A percentile compares a stretch with the other conserved stretches of the same genome.
Evolutionary conservation across 106 monocot species (phyloP).

Genomic region (Apostasia ramifera): DNA sequence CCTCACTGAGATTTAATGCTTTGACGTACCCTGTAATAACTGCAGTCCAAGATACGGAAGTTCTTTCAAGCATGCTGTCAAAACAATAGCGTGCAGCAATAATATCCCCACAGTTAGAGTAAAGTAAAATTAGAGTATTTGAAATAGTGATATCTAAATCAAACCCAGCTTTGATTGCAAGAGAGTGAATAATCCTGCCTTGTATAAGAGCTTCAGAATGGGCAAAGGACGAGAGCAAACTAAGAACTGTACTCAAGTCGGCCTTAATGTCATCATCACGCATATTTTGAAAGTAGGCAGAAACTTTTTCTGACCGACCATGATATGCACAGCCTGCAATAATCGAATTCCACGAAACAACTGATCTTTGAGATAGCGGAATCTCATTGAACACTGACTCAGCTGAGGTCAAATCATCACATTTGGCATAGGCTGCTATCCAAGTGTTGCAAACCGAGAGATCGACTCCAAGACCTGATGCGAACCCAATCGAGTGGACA

Average conservation of each 20-base stretch:
- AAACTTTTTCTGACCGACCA: constrained; percentile 6
- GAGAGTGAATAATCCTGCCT: constrained; percentile 19
- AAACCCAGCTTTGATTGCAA: constrained; percentile 22
- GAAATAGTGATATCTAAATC: constrained; percentile 15
- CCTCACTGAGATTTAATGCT: constrained; percentile 16
- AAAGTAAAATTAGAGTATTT: constrained; percentile 31
- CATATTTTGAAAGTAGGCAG: constrained; percentile 10
- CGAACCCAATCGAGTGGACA: constrained; percentile 24
- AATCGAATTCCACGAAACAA: constrained; percentile 41
- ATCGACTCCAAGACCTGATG: constrained; percentile 14
- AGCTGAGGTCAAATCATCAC: constrained; percentile 19
- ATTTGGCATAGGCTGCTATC: constrained; percentile 32
- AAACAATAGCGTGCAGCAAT: constrained; percentile 21
- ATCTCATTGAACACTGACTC: constrained; percentile 26
- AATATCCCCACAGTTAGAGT: constrained; percentile 28
- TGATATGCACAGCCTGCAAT: constrained; percentile 21
- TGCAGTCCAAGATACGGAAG: constrained; percentile 29
- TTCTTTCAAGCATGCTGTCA: constrained; percentile 14
- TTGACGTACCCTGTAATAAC: constrained; percentile 21
- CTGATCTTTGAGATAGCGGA: constrained; percentile 4
- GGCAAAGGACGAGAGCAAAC: constrained; percentile 18
- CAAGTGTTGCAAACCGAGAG: constrained; percentile 24
- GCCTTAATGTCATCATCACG: constrained; percentile 11
- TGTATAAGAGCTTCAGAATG: constrained; percentile 12
- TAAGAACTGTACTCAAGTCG: constrained; percentile 24